These are phyloP conservation scores for Pyrrhoderma noxium DNA, from an alignment of 1,284 basidiomycete genomes.

Conservation along the genomic window DNA sequence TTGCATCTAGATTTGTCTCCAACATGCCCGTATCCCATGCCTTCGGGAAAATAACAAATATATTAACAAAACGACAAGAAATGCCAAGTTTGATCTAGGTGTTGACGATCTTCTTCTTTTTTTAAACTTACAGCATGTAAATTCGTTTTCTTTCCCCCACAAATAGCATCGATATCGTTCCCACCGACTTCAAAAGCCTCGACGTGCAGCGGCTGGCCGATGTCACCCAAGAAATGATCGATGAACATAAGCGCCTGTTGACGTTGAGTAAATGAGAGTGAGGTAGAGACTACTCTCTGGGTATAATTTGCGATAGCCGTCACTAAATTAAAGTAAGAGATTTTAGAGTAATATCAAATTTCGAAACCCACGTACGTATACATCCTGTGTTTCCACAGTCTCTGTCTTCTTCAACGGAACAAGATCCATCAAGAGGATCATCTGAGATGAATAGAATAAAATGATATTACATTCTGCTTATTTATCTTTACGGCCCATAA, in stretches of 20 bases:
- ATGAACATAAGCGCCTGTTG: constrained; percentile 48
- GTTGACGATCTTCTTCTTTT: background rate
- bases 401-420: constrained; percentile 38
- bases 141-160: constrained; percentile 37
- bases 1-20: constrained; percentile 34
- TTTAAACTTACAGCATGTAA: constrained; percentile 38
- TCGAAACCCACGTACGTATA: constrained; percentile 31
- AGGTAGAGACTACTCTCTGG: constrained; percentile 36
- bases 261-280: constrained; percentile 33
- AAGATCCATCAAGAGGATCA: constrained; percentile 37
- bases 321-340: constrained; percentile 27
- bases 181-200: constrained; percentile 38
- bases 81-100: background rate
- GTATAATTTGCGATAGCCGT: constrained; percentile 52
- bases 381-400: constrained; percentile 37
- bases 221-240: constrained; percentile 43
- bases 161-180: constrained; percentile 35
- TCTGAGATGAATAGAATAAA: constrained; percentile 28
- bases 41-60: constrained; percentile 17
- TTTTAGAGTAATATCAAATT: background rate
- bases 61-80: background rate
- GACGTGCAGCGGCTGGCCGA: constrained; percentile 45
- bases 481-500: background rate
- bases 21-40: constrained; percentile 37
- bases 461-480: background rate